These are phyloP conservation scores for Tetrahymena elliotti DNA, from an alignment of 73 alveolate species.

Conservation along the genomic window DNA sequence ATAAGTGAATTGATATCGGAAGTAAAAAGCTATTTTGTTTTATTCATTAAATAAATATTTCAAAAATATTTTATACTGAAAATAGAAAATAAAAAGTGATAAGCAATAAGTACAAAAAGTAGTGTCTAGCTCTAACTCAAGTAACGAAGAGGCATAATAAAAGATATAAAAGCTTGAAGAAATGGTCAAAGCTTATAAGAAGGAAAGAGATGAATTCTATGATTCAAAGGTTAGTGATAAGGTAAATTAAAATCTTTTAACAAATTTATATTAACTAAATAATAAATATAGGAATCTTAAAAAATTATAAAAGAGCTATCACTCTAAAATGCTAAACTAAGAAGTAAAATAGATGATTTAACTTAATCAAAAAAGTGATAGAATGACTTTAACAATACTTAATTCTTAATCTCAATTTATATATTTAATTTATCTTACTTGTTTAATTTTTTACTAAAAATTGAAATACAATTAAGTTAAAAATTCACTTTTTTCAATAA, in stretches of 20 bases:
- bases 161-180: conserved; percentile 17
- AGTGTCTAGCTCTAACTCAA: background rate
- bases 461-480: no score
- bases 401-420: no score
- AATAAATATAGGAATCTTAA: conserved; percentile 1
- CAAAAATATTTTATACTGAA: background rate
- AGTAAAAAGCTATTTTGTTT: background rate
- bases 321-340: conserved; percentile 9
- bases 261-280: background rate
- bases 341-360: conserved; percentile 33
- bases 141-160: background rate
- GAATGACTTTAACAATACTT: background rate
- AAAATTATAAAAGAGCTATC: conserved; percentile 33
- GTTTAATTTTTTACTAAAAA: no score
- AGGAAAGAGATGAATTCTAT: conserved; percentile 34
- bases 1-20: conserved; percentile 37
- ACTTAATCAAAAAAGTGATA: conserved; percentile 8
- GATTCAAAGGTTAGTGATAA: conserved; percentile 11
- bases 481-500: no score
- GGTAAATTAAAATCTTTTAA: background rate
- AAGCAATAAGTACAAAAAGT: background rate
- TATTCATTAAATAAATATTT: background rate
- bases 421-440: background rate
- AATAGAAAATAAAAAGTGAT: background rate
- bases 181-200: background rate